Conservation (phyloP, 805 yeast genomes). For the Komagataella kurtzmanii region DNA sequence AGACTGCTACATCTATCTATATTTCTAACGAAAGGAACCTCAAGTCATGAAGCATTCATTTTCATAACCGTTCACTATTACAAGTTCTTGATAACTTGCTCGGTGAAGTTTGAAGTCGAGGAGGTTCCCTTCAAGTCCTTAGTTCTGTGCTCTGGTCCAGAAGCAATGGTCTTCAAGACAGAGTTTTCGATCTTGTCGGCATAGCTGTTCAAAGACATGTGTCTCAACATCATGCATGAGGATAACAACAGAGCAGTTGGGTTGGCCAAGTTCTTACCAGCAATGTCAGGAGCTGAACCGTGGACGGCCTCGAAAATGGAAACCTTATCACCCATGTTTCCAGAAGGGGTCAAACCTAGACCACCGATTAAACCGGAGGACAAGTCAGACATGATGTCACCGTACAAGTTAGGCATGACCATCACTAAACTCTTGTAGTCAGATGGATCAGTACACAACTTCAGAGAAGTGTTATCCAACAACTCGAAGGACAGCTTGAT, state of each 20-base stretch:
- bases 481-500: slow-evolving; percentile 73
- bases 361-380: slow-evolving; percentile 98
- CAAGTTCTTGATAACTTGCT: slow-evolving; percentile 74
- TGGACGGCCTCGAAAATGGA: slow-evolving; percentile 99
- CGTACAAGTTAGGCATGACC: slow-evolving; percentile 99
- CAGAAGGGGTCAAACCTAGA: slow-evolving; percentile 96
- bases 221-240: slow-evolving; percentile 98
- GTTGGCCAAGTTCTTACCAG: slow-evolving; percentile 97
- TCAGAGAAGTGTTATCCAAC: slow-evolving; percentile 90
- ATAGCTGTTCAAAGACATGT: slow-evolving; percentile 76
- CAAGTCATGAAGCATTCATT: neutral
- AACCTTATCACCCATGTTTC: slow-evolving; percentile 97
- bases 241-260: slow-evolving; percentile 95
- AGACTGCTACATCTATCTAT: neutral
- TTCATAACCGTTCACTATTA: slow-evolving; percentile 14
- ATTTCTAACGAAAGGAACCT: neutral
- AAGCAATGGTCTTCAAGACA: slow-evolving; percentile 79
- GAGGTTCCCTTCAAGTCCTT: slow-evolving; percentile 93
- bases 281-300: slow-evolving; percentile 99
- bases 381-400: slow-evolving; percentile 97
- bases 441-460: slow-evolving; percentile 78
- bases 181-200: slow-evolving; percentile 86
- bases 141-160: slow-evolving; percentile 93
- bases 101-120: slow-evolving; percentile 78
- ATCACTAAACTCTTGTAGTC: slow-evolving; percentile 77